Evolutionary conservation across 1,284 basidiomycete genomes (phyloP).

Genomic region (Vanrija humicola): DNA sequence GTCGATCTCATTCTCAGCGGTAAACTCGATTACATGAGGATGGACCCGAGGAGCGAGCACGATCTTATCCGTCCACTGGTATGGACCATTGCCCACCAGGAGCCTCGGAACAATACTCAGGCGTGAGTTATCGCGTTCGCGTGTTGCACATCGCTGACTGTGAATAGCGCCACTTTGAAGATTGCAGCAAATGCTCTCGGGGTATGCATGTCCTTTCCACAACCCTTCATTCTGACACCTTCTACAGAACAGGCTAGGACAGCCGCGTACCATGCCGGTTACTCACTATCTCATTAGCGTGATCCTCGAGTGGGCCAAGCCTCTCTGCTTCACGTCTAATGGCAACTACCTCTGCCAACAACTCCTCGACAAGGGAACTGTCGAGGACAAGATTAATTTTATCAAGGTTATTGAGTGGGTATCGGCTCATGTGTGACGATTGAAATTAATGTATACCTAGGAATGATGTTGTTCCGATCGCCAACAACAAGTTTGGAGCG

Average conservation of each 20-base stretch:
- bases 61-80: constrained; percentile 31
- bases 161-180: constrained; percentile 30
- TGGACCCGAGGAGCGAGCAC: constrained; percentile 16
- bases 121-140: constrained; percentile 19
- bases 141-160: neutral
- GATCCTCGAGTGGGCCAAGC: constrained; percentile 37
- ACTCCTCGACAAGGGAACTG: constrained; percentile 35
- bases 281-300: constrained; percentile 22
- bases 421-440: neutral
- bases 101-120: constrained; percentile 30
- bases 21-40: constrained; percentile 16
- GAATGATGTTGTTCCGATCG: constrained; percentile 38
- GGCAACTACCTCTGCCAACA: constrained; percentile 47
- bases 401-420: constrained; percentile 37
- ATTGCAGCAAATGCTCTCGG: constrained; percentile 35
- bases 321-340: constrained; percentile 42
- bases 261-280: constrained; percentile 5
- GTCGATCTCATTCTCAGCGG: constrained; percentile 19
- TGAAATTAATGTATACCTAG: constrained; percentile 13
- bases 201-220: constrained; percentile 2
- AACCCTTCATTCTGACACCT: neutral
- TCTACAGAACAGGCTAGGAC: constrained; percentile 8
- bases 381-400: constrained; percentile 35
- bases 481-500: constrained; percentile 44
- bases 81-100: constrained; percentile 37